Evolutionary conservation across 345 rosid genomes (phyloP).

Genomic region (Linum tenue): DNA sequence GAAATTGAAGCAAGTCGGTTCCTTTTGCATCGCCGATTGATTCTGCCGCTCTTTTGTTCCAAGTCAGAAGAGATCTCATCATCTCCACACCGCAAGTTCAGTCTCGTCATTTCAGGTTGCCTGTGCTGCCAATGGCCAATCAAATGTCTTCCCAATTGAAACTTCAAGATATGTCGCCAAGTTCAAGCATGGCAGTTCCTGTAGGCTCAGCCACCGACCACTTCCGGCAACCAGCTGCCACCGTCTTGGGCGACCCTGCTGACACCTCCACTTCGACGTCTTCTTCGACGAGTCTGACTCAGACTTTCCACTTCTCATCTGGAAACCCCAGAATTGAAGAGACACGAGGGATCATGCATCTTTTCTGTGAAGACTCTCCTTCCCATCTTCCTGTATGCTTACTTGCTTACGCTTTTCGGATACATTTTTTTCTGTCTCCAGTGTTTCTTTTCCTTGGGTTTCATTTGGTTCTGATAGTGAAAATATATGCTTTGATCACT

Average conservation of each 20-base stretch:
- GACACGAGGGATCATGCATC: constrained; percentile 91
- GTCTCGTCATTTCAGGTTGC: not conserved
- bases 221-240: constrained; percentile 22
- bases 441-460: not conserved
- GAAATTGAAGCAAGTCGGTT: no score
- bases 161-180: constrained; percentile 34
- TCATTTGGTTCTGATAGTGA: not conserved
- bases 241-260: constrained; percentile 29
- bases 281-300: constrained; percentile 22
- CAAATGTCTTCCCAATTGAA: not conserved
- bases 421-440: not conserved
- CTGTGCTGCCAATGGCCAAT: not conserved
- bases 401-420: not conserved
- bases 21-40: no score
- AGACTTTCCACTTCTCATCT: constrained; percentile 72
- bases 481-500: not conserved
- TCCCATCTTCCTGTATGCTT: constrained; percentile 48
- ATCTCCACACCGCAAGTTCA: not conserved
- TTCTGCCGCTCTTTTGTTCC: no score
- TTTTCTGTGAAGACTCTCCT: constrained; percentile 40
- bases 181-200: constrained; percentile 34
- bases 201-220: constrained; percentile 25
- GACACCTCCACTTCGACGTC: constrained; percentile 21
- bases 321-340: constrained; percentile 98
- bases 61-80: no score